Evolutionary conservation across 2,329 filamentous ascomycete genomes (phyloP), one percentile per base, ranked within the genome.

Genomic region (Hymenoscyphus fructigenus): DNA sequence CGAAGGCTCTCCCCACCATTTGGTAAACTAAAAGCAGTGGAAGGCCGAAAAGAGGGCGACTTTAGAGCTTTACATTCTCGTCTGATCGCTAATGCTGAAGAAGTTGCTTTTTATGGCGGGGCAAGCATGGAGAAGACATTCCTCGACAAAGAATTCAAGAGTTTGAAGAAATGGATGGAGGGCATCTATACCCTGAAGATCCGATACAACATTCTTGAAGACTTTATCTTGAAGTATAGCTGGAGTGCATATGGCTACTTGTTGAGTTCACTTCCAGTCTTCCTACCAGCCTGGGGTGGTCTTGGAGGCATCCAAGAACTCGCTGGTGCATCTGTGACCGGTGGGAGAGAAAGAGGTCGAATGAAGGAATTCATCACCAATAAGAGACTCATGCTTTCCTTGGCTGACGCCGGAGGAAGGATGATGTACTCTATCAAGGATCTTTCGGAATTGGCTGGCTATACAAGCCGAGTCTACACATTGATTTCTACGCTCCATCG

Each of bases 361-460:
- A 99, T 98, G 92, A 95, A 96, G 80, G 92, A 96, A 38, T 99
- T 99, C 79, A 97, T 99, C 78, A 99, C 95, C 14, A 99, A 99
- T 80, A 98, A 99, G 78, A 88, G 95, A 4, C 88, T 99, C 47
- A 98, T 99, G 95, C 85, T 99, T 36, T 98, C 94, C 17, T 85
- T 99, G 44, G 95, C 95, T 10, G 95, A 99, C 78, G 95, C 95
- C 1, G 95, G 95, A 65, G 94, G 94, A 29, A 87, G 95, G 57
- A 97, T 99, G 92, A 99, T 99, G 95, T 99, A 99, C 81, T 95
- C 91, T 67, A 96, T 99, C 82, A 99, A 99, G 79, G 96, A 99
- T 75, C 86, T 99, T 41, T 93, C 93, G 1, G 95, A 99, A 76
- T 83, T 99, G 38, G 95, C 95, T 5, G 95, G 95, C 26, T 96